Percentiles rank a stretch among this genome's conserved stretches.
Evolutionary conservation across 23 red algal species (phyloP).

Genomic region (Gracilariopsis chorda): DNA sequence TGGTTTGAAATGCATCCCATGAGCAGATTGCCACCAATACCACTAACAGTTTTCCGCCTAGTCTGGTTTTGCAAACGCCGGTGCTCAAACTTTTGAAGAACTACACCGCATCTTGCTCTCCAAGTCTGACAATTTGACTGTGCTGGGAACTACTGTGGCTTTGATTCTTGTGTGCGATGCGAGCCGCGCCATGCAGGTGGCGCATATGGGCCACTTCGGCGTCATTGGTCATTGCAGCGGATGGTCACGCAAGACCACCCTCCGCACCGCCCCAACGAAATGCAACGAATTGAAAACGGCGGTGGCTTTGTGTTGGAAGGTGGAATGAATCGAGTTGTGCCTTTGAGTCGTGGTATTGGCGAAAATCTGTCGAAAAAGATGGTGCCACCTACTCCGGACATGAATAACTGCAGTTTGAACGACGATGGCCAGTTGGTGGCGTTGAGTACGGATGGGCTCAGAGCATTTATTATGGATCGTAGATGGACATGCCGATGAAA

Average conservation of each 20-base stretch:
- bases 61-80: background rate
- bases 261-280: slow-evolving; percentile 39
- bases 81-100: background rate
- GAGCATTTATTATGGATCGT: slow-evolving; percentile 25
- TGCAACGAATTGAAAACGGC: slow-evolving; percentile 45
- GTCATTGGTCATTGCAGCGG: slow-evolving; percentile 32
- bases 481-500: too few species aligned
- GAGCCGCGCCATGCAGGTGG: slow-evolving; percentile 25
- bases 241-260: slow-evolving; percentile 52
- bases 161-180: background rate
- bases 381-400: slow-evolving; percentile 66
- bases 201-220: slow-evolving; percentile 71
- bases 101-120: background rate
- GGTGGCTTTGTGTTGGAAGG: slow-evolving; percentile 63
- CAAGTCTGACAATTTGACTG: background rate
- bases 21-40: slow-evolving; percentile 4
- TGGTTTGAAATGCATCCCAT: background rate
- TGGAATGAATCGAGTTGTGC: slow-evolving; percentile 64
- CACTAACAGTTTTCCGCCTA: background rate
- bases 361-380: slow-evolving; percentile 57
- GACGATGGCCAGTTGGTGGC: slow-evolving; percentile 42
- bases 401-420: background rate
- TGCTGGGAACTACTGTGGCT: slow-evolving; percentile 25
- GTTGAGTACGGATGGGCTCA: slow-evolving; percentile 75
- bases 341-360: slow-evolving; percentile 75